Percentiles rank a stretch among this genome's conserved stretches.
phyloP scores from a whole-genome alignment of 1,139 yeast genomes.

The Dujonia santamariae region DNA sequence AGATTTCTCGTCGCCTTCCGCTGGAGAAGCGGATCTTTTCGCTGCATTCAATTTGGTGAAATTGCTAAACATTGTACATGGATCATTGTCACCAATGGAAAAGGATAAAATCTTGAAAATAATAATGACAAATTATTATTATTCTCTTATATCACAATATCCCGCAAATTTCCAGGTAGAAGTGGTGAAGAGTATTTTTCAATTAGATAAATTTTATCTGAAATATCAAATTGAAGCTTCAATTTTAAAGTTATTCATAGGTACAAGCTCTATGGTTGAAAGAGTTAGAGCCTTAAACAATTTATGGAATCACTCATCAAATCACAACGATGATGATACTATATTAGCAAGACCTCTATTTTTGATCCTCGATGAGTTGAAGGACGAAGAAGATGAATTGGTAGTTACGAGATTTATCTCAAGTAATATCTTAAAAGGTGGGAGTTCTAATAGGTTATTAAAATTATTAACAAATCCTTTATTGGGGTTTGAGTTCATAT shows the following conservation, averaged over 20 bases:
- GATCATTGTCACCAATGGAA: constrained; percentile 20
- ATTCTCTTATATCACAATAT: constrained; percentile 38
- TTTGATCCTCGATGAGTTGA: constrained; percentile 61
- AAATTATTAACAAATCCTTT: constrained; percentile 54
- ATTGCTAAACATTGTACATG: constrained; percentile 37
- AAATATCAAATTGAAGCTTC: constrained; percentile 60
- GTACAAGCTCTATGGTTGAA: constrained; percentile 27
- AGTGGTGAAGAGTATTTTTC: constrained; percentile 51
- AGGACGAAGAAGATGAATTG: constrained; percentile 22
- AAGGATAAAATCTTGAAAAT: constrained; percentile 32
- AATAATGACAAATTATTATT: constrained; percentile 45
- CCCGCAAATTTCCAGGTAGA: constrained; percentile 59
- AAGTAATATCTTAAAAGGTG: constrained; percentile 43
- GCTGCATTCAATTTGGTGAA: constrained; percentile 47
- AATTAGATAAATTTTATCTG: constrained; percentile 18
- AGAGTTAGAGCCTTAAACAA: constrained; percentile 50
- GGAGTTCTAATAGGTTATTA: constrained; percentile 58
- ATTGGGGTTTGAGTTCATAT: constrained; percentile 35
- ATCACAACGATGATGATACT: constrained; percentile 36
- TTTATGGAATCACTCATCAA: constrained; percentile 57
- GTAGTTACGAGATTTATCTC: constrained; percentile 54
- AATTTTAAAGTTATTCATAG: constrained; percentile 44
- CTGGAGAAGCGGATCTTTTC: constrained; percentile 12
- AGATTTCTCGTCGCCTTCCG: no score
- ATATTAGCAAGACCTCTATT: constrained; percentile 67